phyloP scores from a whole-genome alignment of 2,329 filamentous ascomycete species.

The Fusarium humuli region DNA sequence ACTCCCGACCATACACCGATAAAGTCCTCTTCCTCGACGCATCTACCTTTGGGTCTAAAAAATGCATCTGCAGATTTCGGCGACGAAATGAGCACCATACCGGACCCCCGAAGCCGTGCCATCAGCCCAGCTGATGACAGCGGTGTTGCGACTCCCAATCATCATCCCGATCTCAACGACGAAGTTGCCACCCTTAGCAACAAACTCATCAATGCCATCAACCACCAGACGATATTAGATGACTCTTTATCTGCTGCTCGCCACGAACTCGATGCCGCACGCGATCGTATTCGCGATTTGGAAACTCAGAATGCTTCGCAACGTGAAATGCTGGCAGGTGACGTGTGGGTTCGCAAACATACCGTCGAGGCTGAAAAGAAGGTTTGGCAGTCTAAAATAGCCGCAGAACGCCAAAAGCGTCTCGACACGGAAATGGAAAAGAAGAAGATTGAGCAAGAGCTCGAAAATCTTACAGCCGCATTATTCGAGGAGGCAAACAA shows the following conservation, averaged over 20 bases:
- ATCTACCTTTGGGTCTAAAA: constrained; percentile 53
- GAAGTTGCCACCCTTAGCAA: constrained; percentile 93
- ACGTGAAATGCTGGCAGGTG: constrained; percentile 77
- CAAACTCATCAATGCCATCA: constrained; percentile 97
- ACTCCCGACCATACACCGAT: constrained; percentile 53
- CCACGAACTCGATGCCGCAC: constrained; percentile 82
- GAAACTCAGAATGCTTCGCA: constrained; percentile 75
- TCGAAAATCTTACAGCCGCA: constrained; percentile 89
- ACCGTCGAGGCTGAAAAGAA: constrained; percentile 79
- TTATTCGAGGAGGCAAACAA: constrained; percentile 99
- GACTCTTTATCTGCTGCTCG: constrained; percentile 86
- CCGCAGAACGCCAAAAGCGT: constrained; percentile 75
- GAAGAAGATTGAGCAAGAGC: constrained; percentile 89
- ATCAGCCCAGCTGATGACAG: constrained; percentile 59
- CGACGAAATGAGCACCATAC: constrained; percentile 75
- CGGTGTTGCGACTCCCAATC: constrained; percentile 50
- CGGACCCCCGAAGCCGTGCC: constrained; percentile 69
- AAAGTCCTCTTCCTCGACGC: constrained; percentile 55
- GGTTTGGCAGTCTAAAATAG: constrained; percentile 67
- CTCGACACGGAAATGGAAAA: constrained; percentile 79
- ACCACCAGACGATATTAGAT: constrained; percentile 92
- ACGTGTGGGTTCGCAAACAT: constrained; percentile 79
- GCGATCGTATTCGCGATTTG: constrained; percentile 73
- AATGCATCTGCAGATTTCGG: constrained; percentile 60
- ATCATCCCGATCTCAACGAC: constrained; percentile 68